phyloP scores from a whole-genome alignment of 495 filamentous ascomycete genomes.

The Rostrohypoxylon terebratum region DNA sequence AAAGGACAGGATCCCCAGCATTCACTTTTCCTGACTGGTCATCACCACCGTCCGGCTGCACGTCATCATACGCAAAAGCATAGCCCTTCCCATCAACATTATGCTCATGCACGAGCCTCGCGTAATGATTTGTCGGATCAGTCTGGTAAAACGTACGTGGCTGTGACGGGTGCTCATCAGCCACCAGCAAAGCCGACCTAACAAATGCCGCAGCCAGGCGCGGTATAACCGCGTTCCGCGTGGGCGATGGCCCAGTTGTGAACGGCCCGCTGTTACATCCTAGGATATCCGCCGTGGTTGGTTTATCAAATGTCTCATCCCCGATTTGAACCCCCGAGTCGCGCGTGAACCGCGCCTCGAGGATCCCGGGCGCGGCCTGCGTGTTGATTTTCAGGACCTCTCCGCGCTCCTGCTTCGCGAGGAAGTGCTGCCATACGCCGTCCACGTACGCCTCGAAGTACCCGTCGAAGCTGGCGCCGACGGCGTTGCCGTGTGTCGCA shows the following conservation, averaged over 20 bases:
- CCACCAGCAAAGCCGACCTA: slow-evolving; percentile 67
- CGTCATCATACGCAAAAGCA: slow-evolving; percentile 86
- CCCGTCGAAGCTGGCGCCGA: slow-evolving; percentile 67
- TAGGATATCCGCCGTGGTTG: slow-evolving; percentile 74
- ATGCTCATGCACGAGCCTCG: slow-evolving; percentile 72
- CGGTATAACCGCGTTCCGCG: slow-evolving; percentile 70
- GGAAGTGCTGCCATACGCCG: slow-evolving; percentile 70
- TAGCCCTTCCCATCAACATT: slow-evolving; percentile 77
- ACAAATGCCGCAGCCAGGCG: slow-evolving; percentile 78
- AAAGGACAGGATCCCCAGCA: slow-evolving; percentile 67
- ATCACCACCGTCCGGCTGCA: slow-evolving; percentile 67
- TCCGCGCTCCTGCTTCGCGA: slow-evolving; percentile 24
- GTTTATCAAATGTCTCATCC: slow-evolving; percentile 66
- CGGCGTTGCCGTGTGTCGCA: slow-evolving; percentile 72
- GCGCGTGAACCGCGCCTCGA: slow-evolving; percentile 40
- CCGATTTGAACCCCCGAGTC: slow-evolving; percentile 51
- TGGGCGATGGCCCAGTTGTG: slow-evolving; percentile 62
- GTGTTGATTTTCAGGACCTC: slow-evolving; percentile 53
- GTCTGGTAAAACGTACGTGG: slow-evolving; percentile 67
- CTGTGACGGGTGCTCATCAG: slow-evolving; percentile 63
- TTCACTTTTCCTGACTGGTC: slow-evolving; percentile 77
- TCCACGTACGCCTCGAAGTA: slow-evolving; percentile 76
- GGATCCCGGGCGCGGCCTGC: slow-evolving; percentile 51
- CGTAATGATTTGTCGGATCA: slow-evolving; percentile 76
- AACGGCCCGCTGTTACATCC: slow-evolving; percentile 80